Conservation (phyloP, 345 rosid species). For the Citrus unshiu region DNA sequence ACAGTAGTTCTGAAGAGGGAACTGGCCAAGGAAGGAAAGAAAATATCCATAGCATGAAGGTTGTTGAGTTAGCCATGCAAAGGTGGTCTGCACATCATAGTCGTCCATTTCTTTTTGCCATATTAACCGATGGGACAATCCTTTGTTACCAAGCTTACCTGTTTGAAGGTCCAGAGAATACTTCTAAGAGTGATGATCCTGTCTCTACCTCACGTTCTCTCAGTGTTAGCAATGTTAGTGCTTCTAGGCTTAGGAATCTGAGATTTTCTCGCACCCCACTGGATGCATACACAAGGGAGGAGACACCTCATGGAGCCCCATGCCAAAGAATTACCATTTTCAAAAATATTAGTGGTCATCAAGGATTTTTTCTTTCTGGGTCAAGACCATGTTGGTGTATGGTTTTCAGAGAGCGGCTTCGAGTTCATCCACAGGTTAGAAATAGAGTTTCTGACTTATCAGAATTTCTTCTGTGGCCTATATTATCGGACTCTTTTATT, state of each 20-base stretch:
- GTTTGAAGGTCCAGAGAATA: constrained; percentile 72
- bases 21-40: constrained; percentile 65
- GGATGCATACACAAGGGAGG: constrained; percentile 85
- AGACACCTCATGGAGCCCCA: constrained; percentile 43
- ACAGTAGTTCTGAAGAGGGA: constrained; percentile 42
- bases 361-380: constrained; percentile 94
- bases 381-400: constrained; percentile 97
- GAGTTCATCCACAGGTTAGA: constrained; percentile 96
- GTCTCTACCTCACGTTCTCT: constrained; percentile 42
- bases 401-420: constrained; percentile 86
- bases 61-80: constrained; percentile 89
- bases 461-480: background rate
- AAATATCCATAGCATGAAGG: constrained; percentile 51
- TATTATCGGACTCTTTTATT: background rate
- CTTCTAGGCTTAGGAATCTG: constrained; percentile 86
- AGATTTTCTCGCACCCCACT: constrained; percentile 65
- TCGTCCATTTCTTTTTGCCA: constrained; percentile 83
- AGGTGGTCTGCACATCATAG: constrained; percentile 89
- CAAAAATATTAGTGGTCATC: constrained; percentile 79
- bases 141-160: constrained; percentile 91
- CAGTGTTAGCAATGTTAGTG: constrained; percentile 36
- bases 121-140: constrained; percentile 92
- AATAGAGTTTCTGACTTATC: background rate
- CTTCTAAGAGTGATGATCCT: constrained; percentile 51
- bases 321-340: constrained; percentile 75